A percentile compares a stretch with the other conserved stretches of the same genome.
phyloP scores from a whole-genome alignment of 2,329 filamentous ascomycete species.

The Talaromyces sp. region DNA sequence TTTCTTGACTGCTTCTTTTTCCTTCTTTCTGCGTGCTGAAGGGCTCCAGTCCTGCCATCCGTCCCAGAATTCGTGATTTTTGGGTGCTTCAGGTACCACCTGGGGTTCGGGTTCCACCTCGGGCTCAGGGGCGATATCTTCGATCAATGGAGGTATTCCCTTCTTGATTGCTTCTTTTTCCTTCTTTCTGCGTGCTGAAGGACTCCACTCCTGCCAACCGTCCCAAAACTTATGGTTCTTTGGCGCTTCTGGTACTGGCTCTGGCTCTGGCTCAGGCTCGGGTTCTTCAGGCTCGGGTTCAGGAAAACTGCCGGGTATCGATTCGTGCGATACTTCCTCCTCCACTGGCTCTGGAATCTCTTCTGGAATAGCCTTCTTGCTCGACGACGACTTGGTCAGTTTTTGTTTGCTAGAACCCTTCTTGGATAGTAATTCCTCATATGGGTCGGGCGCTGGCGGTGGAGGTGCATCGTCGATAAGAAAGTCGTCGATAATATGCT shows the following conservation, averaged over 20 bases:
- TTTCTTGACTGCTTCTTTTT: constrained; percentile 15
- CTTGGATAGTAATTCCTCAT: constrained; percentile 15
- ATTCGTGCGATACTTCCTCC: constrained; percentile 29
- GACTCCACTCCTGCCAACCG: constrained; percentile 10
- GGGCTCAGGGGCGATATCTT: constrained; percentile 12
- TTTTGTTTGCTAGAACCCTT: constrained; percentile 26
- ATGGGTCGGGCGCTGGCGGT: constrained; percentile 32
- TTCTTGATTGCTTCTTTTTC: constrained; percentile 13
- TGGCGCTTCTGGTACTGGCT: constrained; percentile 20
- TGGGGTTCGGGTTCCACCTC: constrained; percentile 25
- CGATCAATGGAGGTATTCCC: constrained; percentile 13
- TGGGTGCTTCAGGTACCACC: constrained; percentile 42
- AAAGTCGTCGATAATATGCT: constrained; percentile 35
- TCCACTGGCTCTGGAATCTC: constrained; percentile 22
- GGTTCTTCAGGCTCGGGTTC: constrained; percentile 41
- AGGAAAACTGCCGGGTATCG: constrained; percentile 57
- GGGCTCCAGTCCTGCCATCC: constrained; percentile 14
- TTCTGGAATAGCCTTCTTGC: constrained; percentile 44
- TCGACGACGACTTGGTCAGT: constrained; percentile 24
- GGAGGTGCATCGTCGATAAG: constrained; percentile 29
- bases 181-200: constrained; percentile 12
- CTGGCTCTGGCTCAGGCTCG: constrained; percentile 26
- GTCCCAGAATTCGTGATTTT: constrained; percentile 22
- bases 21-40: constrained; percentile 12
- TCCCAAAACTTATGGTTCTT: constrained; percentile 23